Evolutionary conservation across 2,329 filamentous ascomycete genomes (phyloP).

Genomic region (Talaromyces sp.): DNA sequence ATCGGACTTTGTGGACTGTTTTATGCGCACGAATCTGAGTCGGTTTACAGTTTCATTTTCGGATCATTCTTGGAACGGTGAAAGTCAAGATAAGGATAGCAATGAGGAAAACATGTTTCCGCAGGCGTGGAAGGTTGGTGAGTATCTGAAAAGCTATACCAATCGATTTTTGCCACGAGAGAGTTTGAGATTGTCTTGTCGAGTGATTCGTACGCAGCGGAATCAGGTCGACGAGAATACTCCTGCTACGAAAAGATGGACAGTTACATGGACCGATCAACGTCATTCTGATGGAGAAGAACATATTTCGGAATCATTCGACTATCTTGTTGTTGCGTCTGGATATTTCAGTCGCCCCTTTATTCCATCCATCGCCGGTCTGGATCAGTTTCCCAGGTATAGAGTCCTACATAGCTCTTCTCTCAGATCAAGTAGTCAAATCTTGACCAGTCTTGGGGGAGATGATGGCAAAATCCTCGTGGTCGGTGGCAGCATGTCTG

Average conservation of each 20-base stretch:
- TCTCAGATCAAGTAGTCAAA: conserved; percentile 39
- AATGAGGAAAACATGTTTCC: conserved; percentile 60
- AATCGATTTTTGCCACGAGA: conserved; percentile 52
- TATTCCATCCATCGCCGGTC: conserved; percentile 46
- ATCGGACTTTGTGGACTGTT: conserved; percentile 54
- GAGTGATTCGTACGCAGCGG: conserved; percentile 31
- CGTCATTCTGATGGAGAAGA: background rate
- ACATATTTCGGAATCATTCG: conserved; percentile 49
- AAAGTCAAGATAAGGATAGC: conserved; percentile 25
- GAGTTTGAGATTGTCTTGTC: conserved; percentile 50
- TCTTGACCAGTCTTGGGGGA: background rate
- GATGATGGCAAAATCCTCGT: conserved; percentile 62
- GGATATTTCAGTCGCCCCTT: conserved; percentile 70
- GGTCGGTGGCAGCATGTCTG: conserved; percentile 79
- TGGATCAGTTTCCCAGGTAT: conserved; percentile 32
- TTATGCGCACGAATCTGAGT: conserved; percentile 63
- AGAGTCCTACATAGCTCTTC: conserved; percentile 66
- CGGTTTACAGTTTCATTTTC: conserved; percentile 62
- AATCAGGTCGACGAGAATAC: conserved; percentile 10
- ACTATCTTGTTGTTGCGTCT: conserved; percentile 68
- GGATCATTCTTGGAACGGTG: conserved; percentile 64
- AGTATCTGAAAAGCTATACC: conserved; percentile 65
- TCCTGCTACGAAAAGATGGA: conserved; percentile 31
- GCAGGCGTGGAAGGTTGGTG: conserved; percentile 70
- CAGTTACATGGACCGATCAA: conserved; percentile 35